Conservation (phyloP, 176 grass and related monocot species). For the Microstegium vimineum region DNA sequence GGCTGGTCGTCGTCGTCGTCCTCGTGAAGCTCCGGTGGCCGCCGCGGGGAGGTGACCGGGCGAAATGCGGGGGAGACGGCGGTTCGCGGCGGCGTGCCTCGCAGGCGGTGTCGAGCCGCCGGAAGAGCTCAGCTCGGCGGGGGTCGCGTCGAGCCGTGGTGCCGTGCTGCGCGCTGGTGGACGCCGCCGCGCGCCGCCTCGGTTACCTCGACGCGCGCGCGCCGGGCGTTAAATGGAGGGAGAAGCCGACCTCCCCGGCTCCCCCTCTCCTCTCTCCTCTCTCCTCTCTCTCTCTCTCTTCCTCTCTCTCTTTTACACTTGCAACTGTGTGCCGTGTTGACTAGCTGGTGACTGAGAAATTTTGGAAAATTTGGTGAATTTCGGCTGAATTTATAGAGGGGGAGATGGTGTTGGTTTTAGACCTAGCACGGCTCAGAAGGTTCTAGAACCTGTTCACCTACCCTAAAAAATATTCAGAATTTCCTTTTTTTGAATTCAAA, state of each 20-base stretch:
- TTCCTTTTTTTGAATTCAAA: background rate
- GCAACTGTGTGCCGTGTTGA: background rate
- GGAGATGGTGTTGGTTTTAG: background rate
- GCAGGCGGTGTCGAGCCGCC: background rate
- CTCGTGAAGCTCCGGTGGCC: background rate
- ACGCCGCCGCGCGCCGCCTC: background rate
- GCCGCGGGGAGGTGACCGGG: no score
- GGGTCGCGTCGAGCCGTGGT: background rate
- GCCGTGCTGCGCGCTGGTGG: background rate
- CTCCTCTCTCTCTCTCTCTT: no score
- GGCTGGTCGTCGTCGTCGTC: background rate
- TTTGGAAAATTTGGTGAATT: background rate
- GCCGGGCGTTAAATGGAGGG: background rate
- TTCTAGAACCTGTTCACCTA: background rate
- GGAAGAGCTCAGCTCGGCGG: slow-evolving; percentile 16
- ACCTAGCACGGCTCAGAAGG: background rate
- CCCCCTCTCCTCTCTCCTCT: no score
- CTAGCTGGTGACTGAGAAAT: background rate
- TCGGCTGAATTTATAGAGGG: background rate
- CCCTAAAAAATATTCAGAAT: background rate
- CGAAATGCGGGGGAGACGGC: background rate
- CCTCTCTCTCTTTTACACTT: background rate
- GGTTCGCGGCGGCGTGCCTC: background rate
- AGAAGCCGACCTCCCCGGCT: no score
- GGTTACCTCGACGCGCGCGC: background rate